A percentile compares a stretch with the other conserved stretches of the same genome.
These are phyloP conservation scores for Penicillium sp. DNA, from an alignment of 2,329 filamentous ascomycete genomes.

Conservation along the genomic window DNA sequence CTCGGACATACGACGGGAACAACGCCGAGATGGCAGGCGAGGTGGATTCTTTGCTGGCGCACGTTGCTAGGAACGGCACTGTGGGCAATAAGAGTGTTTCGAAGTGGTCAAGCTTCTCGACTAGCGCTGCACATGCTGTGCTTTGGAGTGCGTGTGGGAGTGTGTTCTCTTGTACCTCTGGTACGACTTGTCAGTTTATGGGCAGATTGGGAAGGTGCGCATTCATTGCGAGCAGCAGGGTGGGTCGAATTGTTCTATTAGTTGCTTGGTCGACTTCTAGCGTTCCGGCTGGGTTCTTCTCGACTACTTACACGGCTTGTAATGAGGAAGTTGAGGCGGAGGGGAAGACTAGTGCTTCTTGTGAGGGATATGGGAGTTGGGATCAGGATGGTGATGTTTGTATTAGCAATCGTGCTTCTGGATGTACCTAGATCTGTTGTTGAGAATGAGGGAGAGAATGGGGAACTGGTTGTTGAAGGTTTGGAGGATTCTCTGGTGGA, in stretches of 20 bases:
- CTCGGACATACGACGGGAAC: neutral
- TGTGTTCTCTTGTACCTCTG: neutral
- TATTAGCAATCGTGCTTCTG: neutral
- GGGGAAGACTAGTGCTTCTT: neutral
- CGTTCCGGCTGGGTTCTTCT: neutral
- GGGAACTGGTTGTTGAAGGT: neutral
- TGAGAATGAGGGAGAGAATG: neutral
- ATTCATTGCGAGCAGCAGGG: neutral
- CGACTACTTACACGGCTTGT: slow-evolving; percentile 2
- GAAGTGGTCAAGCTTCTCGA: neutral
- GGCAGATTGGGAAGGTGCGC: neutral
- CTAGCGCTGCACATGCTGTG: slow-evolving; percentile 1
- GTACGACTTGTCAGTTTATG: neutral
- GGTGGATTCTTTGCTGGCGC: neutral
- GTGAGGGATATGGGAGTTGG: neutral
- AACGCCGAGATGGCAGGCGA: neutral
- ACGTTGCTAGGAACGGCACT: neutral
- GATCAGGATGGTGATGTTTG: slow-evolving; percentile 4
- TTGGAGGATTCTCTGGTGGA: neutral
- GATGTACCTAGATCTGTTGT: neutral
- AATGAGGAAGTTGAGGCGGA: neutral
- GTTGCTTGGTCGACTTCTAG: slow-evolving; percentile 1
- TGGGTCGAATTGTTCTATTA: neutral
- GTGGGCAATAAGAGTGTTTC: neutral
- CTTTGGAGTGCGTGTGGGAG: neutral